Evolutionary conservation across 257 asterid species (phyloP).

Genomic region (Nicotiana tabacum): DNA sequence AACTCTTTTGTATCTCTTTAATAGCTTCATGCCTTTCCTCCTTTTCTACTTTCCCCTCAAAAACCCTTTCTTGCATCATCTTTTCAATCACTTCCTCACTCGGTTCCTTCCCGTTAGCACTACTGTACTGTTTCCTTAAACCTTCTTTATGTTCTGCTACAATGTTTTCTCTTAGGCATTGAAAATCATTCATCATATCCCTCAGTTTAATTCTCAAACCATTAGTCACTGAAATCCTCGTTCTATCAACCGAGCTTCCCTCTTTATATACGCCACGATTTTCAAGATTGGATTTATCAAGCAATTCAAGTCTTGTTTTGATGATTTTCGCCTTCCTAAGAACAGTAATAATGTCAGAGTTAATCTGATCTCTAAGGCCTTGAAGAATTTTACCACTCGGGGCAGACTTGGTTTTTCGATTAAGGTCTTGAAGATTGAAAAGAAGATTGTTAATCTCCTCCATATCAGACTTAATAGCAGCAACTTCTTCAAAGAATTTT

Average conservation of each 20-base stretch:
- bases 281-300: slow-evolving; percentile 51
- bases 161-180: slow-evolving; percentile 50
- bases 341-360: slow-evolving; percentile 49
- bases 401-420: slow-evolving; percentile 43
- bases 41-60: slow-evolving; percentile 40
- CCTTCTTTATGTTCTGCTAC: slow-evolving; percentile 53
- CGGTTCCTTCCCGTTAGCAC: slow-evolving; percentile 40
- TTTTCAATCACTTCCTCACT: slow-evolving; percentile 55
- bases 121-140: slow-evolving; percentile 39
- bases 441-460: slow-evolving; percentile 60
- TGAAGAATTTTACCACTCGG: slow-evolving; percentile 51
- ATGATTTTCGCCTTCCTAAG: slow-evolving; percentile 58
- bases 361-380: slow-evolving; percentile 59
- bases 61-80: slow-evolving; percentile 26
- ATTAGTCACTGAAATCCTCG: slow-evolving; percentile 59
- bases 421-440: slow-evolving; percentile 59
- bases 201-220: slow-evolving; percentile 60
- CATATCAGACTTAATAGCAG: slow-evolving; percentile 51
- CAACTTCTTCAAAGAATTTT: slow-evolving; percentile 56
- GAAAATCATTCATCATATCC: slow-evolving; percentile 66
- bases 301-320: slow-evolving; percentile 53
- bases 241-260: slow-evolving; percentile 57
- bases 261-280: slow-evolving; percentile 37
- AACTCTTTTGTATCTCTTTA: slow-evolving; percentile 62
- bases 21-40: slow-evolving; percentile 55